These are phyloP conservation scores for Alternaria alternata DNA, from an alignment of 2,329 filamentous ascomycete species.

Conservation along the genomic window DNA sequence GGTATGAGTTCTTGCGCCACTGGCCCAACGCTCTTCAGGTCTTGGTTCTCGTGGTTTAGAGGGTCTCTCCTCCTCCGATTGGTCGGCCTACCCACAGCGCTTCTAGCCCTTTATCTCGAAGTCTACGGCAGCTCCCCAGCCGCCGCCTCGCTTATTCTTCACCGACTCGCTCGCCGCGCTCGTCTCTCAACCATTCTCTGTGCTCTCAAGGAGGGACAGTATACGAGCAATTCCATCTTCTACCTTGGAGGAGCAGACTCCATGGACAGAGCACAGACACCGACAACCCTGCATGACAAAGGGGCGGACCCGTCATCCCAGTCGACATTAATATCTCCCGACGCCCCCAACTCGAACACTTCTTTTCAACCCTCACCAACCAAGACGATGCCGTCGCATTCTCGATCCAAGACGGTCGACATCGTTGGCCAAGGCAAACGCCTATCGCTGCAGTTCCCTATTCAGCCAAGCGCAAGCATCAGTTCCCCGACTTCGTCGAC, in stretches of 20 bases:
- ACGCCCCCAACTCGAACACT: conserved; percentile 22
- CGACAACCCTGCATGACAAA: conserved; percentile 41
- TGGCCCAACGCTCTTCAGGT: conserved; percentile 38
- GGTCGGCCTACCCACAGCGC: conserved; percentile 36
- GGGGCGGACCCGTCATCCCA: conserved; percentile 26
- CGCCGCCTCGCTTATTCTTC: conserved; percentile 44
- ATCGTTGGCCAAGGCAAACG: conserved; percentile 53
- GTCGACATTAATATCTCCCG: conserved; percentile 19
- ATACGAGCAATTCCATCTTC: conserved; percentile 29
- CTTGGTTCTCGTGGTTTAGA: conserved; percentile 40
- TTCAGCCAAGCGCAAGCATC: conserved; percentile 51
- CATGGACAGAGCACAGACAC: conserved; percentile 43
- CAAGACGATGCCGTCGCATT: conserved; percentile 36
- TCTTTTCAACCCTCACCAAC: conserved; percentile 20
- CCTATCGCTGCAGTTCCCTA: conserved; percentile 59
- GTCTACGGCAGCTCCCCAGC: conserved; percentile 39
- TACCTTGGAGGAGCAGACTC: conserved; percentile 31
- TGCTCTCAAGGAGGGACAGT: conserved; percentile 32
- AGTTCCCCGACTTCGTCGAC: conserved; percentile 42
- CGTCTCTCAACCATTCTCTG: conserved; percentile 35
- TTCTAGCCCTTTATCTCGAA: conserved; percentile 45
- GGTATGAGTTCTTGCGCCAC: conserved; percentile 45
- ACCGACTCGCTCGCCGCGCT: conserved; percentile 45
- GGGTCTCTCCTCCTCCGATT: conserved; percentile 35
- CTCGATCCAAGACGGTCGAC: conserved; percentile 47